Conservation (phyloP, 2,329 filamentous ascomycete genomes). For the Biscogniauxia sp. region DNA sequence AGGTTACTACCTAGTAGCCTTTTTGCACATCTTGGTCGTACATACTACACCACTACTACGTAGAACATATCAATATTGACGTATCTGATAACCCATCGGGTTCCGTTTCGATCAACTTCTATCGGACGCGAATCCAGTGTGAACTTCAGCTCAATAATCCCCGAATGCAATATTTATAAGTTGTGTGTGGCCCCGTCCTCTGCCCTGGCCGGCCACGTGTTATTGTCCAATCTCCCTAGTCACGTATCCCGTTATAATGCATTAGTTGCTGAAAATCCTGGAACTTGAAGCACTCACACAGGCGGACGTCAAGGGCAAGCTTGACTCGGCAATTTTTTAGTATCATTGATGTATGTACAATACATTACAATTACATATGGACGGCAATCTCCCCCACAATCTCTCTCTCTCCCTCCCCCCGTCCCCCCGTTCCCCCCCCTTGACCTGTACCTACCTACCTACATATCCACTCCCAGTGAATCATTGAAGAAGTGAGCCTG, state of each 20-base stretch:
- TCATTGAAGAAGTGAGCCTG: not conserved
- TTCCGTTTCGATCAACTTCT: not conserved
- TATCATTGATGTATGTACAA: not conserved
- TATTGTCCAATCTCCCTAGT: constrained; percentile 21
- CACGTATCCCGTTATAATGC: not conserved
- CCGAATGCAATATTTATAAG: not conserved
- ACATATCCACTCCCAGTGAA: not conserved
- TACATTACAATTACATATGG: not conserved
- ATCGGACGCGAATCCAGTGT: not conserved
- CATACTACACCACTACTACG: too few species aligned
- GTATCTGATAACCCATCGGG: not conserved
- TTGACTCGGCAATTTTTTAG: not conserved
- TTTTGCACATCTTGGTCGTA: too few species aligned
- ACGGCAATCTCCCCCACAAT: not conserved
- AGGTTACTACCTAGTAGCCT: too few species aligned
- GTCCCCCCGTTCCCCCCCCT: too few species aligned
- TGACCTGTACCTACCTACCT: too few species aligned
- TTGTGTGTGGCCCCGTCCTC: not conserved
- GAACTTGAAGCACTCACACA: not conserved
- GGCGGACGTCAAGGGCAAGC: too few species aligned
- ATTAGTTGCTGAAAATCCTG: not conserved
- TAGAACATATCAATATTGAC: not conserved
- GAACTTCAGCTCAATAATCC: not conserved
- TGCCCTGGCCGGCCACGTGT: constrained; percentile 14
- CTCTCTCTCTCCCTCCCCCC: not conserved